Evolutionary conservation across 1,139 yeast species (phyloP).

Genomic region (Hanseniaspora uvarum): DNA sequence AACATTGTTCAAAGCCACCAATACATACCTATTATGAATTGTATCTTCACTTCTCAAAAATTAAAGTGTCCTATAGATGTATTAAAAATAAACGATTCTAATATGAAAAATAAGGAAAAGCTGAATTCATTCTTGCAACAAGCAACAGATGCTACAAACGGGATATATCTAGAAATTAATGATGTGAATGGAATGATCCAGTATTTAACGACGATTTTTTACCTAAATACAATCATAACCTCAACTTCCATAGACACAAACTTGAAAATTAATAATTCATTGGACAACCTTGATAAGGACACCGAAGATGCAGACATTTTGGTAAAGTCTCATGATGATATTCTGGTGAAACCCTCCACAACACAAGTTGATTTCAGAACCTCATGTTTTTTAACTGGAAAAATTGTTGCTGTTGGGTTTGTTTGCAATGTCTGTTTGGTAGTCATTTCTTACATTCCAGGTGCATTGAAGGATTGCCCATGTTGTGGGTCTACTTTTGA

Average conservation of each 20-base stretch:
- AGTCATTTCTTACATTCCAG: slow-evolving; percentile 44
- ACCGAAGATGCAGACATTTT: slow-evolving; percentile 34
- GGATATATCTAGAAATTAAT: slow-evolving; percentile 69
- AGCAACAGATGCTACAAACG: slow-evolving; percentile 90
- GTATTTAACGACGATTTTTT: slow-evolving; percentile 39
- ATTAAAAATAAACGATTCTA: slow-evolving; percentile 45
- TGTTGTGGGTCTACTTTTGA: slow-evolving; percentile 58
- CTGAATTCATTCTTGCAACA: slow-evolving; percentile 84
- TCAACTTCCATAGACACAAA: slow-evolving; percentile 14
- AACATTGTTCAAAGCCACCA: slow-evolving; percentile 70
- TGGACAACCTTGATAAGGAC: slow-evolving; percentile 4
- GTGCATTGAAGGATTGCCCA: slow-evolving; percentile 44
- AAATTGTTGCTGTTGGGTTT: slow-evolving; percentile 81
- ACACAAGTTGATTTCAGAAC: slow-evolving; percentile 88
- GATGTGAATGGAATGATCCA: slow-evolving; percentile 74
- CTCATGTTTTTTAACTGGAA: slow-evolving; percentile 81
- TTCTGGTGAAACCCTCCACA: slow-evolving; percentile 71
- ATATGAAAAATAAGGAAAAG: slow-evolving; percentile 22
- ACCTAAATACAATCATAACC: slow-evolving; percentile 11
- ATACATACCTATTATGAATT: slow-evolving; percentile 89
- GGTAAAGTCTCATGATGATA: slow-evolving; percentile 69
- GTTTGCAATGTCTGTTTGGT: slow-evolving; percentile 95
- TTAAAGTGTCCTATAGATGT: slow-evolving; percentile 84
- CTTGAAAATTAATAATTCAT: slow-evolving; percentile 14
- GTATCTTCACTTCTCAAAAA: slow-evolving; percentile 92